Conservation (phyloP, 106 monocot species). For the Acorus gramineus region DNA sequence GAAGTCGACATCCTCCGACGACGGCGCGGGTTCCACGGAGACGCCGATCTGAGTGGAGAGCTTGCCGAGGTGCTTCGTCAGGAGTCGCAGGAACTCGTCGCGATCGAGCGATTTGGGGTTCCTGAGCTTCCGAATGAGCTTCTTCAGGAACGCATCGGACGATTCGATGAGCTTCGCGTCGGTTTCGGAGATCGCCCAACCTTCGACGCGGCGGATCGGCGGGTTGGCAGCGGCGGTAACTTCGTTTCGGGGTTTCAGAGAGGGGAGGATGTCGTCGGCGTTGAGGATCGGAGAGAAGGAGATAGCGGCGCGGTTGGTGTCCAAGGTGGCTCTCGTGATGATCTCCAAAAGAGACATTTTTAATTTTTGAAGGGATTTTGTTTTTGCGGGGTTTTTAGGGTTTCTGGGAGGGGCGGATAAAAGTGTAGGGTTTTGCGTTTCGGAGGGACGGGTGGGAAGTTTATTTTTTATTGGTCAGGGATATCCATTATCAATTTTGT, state of each 20-base stretch:
- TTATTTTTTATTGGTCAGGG: too few species aligned
- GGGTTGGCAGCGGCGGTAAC: conserved; percentile 5
- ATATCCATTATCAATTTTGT: too few species aligned
- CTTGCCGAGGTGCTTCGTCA: conserved; percentile 20
- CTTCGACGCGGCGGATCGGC: conserved; percentile 23
- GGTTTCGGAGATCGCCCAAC: conserved; percentile 25
- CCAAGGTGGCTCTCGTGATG: conserved; percentile 29
- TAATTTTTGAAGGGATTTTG: too few species aligned
- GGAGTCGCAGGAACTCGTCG: conserved; percentile 15
- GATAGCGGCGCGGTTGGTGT: conserved; percentile 13
- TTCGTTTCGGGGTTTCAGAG: conserved; percentile 8
- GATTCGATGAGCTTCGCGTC: conserved; percentile 17
- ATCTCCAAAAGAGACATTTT: conserved; percentile 49
- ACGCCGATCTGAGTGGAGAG: conserved; percentile 1
- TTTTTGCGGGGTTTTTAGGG: too few species aligned
- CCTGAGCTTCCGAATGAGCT: conserved; percentile 23
- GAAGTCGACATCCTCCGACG: conserved; percentile 2
- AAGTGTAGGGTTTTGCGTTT: too few species aligned
- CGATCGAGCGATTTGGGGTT: conserved; percentile 12
- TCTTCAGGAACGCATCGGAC: conserved; percentile 11
- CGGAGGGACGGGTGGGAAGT: too few species aligned
- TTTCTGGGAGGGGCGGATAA: too few species aligned
- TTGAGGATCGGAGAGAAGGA: conserved; percentile 44
- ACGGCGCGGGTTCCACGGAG: background rate
- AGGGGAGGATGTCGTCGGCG: conserved; percentile 23